Conservation (phyloP, 495 filamentous ascomycete species). For the Hypoxylon cercidicola region DNA sequence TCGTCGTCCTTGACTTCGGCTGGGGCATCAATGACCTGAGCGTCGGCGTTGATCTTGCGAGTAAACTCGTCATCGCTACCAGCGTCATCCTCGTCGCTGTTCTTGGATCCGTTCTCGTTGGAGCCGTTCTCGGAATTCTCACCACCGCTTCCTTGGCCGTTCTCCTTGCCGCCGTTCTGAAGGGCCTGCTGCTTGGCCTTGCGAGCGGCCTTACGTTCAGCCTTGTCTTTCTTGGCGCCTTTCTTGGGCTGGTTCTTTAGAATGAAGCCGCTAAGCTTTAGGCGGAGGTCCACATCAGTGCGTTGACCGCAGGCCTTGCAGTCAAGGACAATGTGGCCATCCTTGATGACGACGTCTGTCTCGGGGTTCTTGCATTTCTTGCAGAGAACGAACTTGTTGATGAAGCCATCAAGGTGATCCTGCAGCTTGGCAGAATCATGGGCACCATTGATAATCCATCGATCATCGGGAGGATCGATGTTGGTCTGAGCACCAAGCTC, state of each 20-base stretch:
- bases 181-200: slow-evolving; percentile 85
- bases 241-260: slow-evolving; percentile 91
- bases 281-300: slow-evolving; percentile 86
- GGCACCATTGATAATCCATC: slow-evolving; percentile 99
- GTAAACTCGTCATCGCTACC: slow-evolving; percentile 93
- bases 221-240: slow-evolving; percentile 91
- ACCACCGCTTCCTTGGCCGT: slow-evolving; percentile 67
- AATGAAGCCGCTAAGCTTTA: slow-evolving; percentile 97
- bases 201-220: slow-evolving; percentile 85
- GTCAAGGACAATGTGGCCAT: slow-evolving; percentile 88
- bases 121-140: slow-evolving; percentile 81
- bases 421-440: slow-evolving; percentile 96
- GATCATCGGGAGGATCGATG: slow-evolving; percentile 94
- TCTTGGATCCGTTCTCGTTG: slow-evolving; percentile 72
- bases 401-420: slow-evolving; percentile 98
- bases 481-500: slow-evolving; percentile 99
- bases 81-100: slow-evolving; percentile 61
- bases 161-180: slow-evolving; percentile 63
- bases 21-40: slow-evolving; percentile 74
- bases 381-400: slow-evolving; percentile 97
- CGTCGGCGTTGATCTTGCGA: slow-evolving; percentile 85
- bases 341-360: slow-evolving; percentile 93
- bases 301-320: slow-evolving; percentile 99
- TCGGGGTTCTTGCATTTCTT: slow-evolving; percentile 99
- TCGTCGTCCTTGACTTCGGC: slow-evolving; percentile 81